Base-by-base conservation (phyloP, 2,329 filamentous ascomycete species). In the Ascochyta clinopodiicola region DNA sequence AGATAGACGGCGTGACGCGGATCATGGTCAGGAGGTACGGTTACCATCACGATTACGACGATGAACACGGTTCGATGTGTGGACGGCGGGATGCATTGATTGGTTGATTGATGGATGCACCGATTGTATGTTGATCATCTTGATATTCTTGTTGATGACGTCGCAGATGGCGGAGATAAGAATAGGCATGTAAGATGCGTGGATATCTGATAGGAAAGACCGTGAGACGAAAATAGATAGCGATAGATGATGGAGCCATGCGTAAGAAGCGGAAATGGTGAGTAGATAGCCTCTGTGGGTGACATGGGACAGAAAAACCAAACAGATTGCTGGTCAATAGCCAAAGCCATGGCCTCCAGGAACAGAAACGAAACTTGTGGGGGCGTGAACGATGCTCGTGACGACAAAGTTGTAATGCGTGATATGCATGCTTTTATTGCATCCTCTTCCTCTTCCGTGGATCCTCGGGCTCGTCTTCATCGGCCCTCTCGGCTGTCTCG, bases 401-500 rank as follows among this genome's bases (percentile, higher is more conserved):
- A 6, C 8, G n/a, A 17, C 6, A 17, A 17, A 17, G n/a, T 35
- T 1, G n/a, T 2, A 19, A 19, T 35, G 32, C 15, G n/a, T 35
- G 5, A 9, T 7, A 17, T 8, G n/a, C 32, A 3, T 19, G 34
- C 32, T 39, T 44, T 27, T 59, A 73, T 44, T 71, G 66, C 46
- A 75, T 61, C 38, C 74, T 63, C 76, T 87, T 87, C 61, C 86
- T 79, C 76, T 88, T 88, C 57, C 86, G 79, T 55, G 88, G 85
- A 19, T 87, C 85, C 44, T 80, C 79, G 22, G 80, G 78, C 54
- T 86, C 80, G 54, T 89, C 86, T 68, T 88, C 86, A 40, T 87
- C 86, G 19, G 85, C 83, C 55, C 86, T 75, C 72, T 89, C 87
- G 2, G 83, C 84, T 1, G 87, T 89, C 62, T 88, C 86, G 13